Evolutionary conservation across 2,329 filamentous ascomycete species (phyloP).

Genomic region (Fusarium xyrophilum): DNA sequence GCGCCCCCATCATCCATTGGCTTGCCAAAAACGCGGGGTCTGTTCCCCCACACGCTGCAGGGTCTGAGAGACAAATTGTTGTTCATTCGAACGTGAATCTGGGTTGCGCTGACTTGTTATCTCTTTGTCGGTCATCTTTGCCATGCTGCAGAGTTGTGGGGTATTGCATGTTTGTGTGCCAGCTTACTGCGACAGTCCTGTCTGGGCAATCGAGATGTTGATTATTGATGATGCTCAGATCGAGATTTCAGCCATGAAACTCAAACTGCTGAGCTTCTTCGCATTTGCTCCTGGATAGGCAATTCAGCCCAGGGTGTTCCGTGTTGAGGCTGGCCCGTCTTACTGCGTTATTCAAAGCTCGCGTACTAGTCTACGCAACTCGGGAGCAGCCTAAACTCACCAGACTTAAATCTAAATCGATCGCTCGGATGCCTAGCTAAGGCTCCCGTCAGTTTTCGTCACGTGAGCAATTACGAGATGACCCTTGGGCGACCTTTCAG

Average conservation of each 20-base stretch:
- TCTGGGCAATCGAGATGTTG: neutral
- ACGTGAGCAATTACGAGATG: slow-evolving; percentile 22
- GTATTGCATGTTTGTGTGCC: neutral
- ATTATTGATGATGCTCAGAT: slow-evolving; percentile 13
- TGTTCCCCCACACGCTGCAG: slow-evolving; percentile 36
- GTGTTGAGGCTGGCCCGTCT: slow-evolving; percentile 18
- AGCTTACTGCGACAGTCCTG: slow-evolving; percentile 3
- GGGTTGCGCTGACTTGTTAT: slow-evolving; percentile 1
- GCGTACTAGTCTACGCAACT: slow-evolving; percentile 1
- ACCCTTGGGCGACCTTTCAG: slow-evolving; percentile 21
- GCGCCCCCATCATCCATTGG: slow-evolving; percentile 33
- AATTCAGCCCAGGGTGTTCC: slow-evolving; percentile 4
- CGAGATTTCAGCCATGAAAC: slow-evolving; percentile 13
- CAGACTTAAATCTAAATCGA: slow-evolving; percentile 6
- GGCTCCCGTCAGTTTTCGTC: slow-evolving; percentile 16
- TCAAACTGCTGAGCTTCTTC: slow-evolving; percentile 2
- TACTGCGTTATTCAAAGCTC: slow-evolving; percentile 19
- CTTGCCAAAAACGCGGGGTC: slow-evolving; percentile 40
- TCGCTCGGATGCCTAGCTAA: slow-evolving; percentile 23
- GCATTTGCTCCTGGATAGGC: neutral
- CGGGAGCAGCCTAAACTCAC: slow-evolving; percentile 15
- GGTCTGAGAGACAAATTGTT: slow-evolving; percentile 27
- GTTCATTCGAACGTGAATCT: slow-evolving; percentile 1
- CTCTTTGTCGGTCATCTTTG: slow-evolving; percentile 1
- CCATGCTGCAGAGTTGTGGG: slow-evolving; percentile 4